Base-by-base conservation (phyloP, 495 filamentous ascomycete species). In the Aspergillus panamensis region DNA sequence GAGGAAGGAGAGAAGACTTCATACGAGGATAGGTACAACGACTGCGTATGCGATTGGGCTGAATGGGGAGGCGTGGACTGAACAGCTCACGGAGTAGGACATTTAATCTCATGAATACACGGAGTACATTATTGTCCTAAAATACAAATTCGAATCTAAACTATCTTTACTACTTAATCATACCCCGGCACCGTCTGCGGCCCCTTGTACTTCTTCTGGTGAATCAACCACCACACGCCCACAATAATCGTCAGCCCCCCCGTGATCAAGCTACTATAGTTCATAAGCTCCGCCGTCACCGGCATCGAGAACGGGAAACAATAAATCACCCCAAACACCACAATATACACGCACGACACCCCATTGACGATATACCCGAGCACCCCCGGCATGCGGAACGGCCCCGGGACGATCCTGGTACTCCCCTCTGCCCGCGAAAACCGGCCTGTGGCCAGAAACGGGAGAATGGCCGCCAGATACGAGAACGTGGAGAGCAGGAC, bases 391-490 rank as follows among this genome's bases (percentile, higher is more conserved):
- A 95, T 84, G 66, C 79, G 82, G 70, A 93, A 95, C 2, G 80
- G 82, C 0, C 88, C 90, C 0, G 78, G 77, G 1, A 39, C 6
- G 10, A 39, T 39, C 2, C 6, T 25, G 5, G 2, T 25, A 25
- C 25, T 25, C 35, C 35, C 35, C 6, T 3, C 8, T 6, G 8
- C 5, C 6, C 12, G 80, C 76, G 25, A 25, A 47, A 93, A 83
- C 2, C 90, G 79, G 0, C 84, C 73, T 0, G 84, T 86, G 21
- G 90, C 60, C 3, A 93, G 62, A 63, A 93, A 85, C 1, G 88
- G 87, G 39, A 85, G 76, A 65, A 95, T 91, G 10, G 90, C 88
- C 53, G 86, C 80, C 37, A 87, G 81, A 62, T 95, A 95, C 0
- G 86, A 90, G 3, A 84, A 69, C 5, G 84, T 87, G 19, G 84